phyloP scores from a whole-genome alignment of 2,329 filamentous ascomycete genomes.

The Fusarium mexicanum region DNA sequence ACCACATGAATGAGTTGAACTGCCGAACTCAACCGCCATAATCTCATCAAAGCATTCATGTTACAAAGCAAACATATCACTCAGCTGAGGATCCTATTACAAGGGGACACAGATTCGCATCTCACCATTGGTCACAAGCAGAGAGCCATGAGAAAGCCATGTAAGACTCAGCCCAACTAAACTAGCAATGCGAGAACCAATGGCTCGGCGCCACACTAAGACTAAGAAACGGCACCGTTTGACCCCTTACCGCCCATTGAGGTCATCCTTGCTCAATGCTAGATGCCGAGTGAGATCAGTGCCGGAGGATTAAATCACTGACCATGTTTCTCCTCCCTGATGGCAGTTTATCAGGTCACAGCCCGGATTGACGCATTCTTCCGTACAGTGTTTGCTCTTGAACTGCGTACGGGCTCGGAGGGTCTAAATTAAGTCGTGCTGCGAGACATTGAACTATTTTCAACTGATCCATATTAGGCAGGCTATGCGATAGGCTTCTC shows the following conservation, averaged over 20 bases:
- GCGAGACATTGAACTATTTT: slow-evolving; percentile 4
- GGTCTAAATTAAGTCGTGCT: slow-evolving; percentile 2
- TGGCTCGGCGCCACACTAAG: slow-evolving; percentile 29
- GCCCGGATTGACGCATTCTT: slow-evolving; percentile 20
- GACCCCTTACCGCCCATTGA: slow-evolving; percentile 15
- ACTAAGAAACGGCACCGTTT: slow-evolving; percentile 20
- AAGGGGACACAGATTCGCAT: slow-evolving; percentile 2
- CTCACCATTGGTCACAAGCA: slow-evolving; percentile 11
- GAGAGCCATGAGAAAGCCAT: slow-evolving; percentile 36
- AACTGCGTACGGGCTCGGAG: slow-evolving; percentile 2
- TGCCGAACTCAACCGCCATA: background rate
- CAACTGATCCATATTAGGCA: slow-evolving; percentile 14
- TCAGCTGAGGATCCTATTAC: slow-evolving; percentile 21
- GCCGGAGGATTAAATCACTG: slow-evolving; percentile 11
- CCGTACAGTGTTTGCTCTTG: slow-evolving; percentile 26
- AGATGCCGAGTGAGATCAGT: background rate
- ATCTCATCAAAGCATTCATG: background rate
- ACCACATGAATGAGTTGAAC: background rate
- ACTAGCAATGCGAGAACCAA: slow-evolving; percentile 31
- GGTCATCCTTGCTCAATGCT: background rate
- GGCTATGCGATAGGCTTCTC: slow-evolving; percentile 7
- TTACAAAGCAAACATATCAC: background rate
- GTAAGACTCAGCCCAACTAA: slow-evolving; percentile 37
- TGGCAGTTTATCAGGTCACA: slow-evolving; percentile 9
- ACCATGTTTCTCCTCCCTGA: background rate